A percentile compares a stretch with the other conserved stretches of the same genome.
Conservation (phyloP, 2,329 filamentous ascomycete genomes). For the Aspergillus candidus region DNA sequence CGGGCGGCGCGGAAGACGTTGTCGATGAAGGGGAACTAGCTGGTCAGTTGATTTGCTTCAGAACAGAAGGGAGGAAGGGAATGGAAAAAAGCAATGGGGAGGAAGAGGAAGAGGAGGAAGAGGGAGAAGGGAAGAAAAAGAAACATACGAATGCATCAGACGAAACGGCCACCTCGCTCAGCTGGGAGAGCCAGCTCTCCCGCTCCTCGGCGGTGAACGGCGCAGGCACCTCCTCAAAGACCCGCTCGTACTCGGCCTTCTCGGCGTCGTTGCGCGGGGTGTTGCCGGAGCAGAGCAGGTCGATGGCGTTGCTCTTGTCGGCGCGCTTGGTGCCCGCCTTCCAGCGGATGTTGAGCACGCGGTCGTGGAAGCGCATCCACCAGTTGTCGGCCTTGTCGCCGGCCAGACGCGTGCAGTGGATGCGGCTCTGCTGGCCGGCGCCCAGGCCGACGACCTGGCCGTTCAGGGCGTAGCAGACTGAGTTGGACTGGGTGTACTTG, state of each 20-base stretch:
- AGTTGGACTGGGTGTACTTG: slow-evolving; percentile 99
- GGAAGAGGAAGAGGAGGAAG: neutral
- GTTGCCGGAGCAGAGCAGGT: slow-evolving; percentile 85
- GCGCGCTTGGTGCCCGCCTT: slow-evolving; percentile 95
- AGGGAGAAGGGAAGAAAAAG: no score
- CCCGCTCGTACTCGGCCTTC: slow-evolving; percentile 75
- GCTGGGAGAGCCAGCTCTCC: slow-evolving; percentile 75
- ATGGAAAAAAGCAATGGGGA: neutral
- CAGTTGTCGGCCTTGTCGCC: slow-evolving; percentile 99
- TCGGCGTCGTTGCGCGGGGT: slow-evolving; percentile 78
- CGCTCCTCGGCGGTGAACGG: slow-evolving; percentile 81
- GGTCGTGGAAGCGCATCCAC: slow-evolving; percentile 98
- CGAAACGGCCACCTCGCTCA: slow-evolving; percentile 70
- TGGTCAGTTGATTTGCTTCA: no score
- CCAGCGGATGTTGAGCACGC: slow-evolving; percentile 83
- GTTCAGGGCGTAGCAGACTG: slow-evolving; percentile 92
- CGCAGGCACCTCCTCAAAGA: slow-evolving; percentile 82
- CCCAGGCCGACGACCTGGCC: slow-evolving; percentile 92
- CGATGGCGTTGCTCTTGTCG: slow-evolving; percentile 97
- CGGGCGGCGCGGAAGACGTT: slow-evolving; percentile 88
- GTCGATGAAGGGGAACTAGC: slow-evolving; percentile 89
- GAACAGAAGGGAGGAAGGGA: neutral
- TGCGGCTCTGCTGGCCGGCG: slow-evolving; percentile 93
- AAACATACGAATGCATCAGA: slow-evolving; percentile 87
- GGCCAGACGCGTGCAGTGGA: slow-evolving; percentile 95